phyloP scores from a whole-genome alignment of 1,139 yeast species.

The Yamadazyma diddensiae region DNA sequence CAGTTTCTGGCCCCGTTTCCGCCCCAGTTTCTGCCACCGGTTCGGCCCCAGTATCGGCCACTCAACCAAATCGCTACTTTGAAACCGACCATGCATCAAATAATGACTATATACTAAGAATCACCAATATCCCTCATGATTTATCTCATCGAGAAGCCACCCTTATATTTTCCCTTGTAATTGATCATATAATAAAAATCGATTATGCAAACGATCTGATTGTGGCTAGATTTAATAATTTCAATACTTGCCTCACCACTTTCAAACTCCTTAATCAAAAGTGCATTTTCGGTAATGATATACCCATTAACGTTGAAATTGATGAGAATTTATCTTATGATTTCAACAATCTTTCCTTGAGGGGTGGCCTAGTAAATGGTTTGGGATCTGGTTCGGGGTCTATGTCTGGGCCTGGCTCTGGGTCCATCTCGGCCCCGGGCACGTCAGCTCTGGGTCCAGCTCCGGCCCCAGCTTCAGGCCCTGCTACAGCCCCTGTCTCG shows the following conservation, averaged over 20 bases:
- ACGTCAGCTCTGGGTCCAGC: conserved; percentile 11
- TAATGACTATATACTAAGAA: conserved; percentile 17
- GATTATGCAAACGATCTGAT: conserved; percentile 45
- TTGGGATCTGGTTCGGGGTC: conserved; percentile 4
- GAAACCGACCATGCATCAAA: conserved; percentile 1
- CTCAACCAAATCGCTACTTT: not conserved
- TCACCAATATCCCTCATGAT: conserved; percentile 70
- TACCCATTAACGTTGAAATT: conserved; percentile 49
- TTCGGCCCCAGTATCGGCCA: conserved; percentile 1
- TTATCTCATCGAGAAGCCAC: conserved; percentile 73
- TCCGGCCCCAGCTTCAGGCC: conserved; percentile 8
- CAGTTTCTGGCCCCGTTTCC: conserved; percentile 1
- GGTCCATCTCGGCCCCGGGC: conserved; percentile 1
- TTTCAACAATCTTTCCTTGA: conserved; percentile 29
- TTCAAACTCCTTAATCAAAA: conserved; percentile 67
- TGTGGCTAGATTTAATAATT: conserved; percentile 62
- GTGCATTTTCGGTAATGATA: conserved; percentile 60
- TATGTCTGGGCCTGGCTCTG: conserved; percentile 13
- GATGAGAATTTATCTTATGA: conserved; percentile 20
- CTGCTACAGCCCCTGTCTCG: conserved; percentile 1
- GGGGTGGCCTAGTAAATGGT: conserved; percentile 10
- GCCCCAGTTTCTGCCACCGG: conserved; percentile 1
- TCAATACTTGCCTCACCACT: conserved; percentile 66
- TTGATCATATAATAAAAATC: conserved; percentile 59
- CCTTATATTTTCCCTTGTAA: conserved; percentile 74